A percentile compares a stretch with the other conserved stretches of the same genome.
Evolutionary conservation across 805 yeast species (phyloP).

Genomic region (Wickerhamiella siamensis): DNA sequence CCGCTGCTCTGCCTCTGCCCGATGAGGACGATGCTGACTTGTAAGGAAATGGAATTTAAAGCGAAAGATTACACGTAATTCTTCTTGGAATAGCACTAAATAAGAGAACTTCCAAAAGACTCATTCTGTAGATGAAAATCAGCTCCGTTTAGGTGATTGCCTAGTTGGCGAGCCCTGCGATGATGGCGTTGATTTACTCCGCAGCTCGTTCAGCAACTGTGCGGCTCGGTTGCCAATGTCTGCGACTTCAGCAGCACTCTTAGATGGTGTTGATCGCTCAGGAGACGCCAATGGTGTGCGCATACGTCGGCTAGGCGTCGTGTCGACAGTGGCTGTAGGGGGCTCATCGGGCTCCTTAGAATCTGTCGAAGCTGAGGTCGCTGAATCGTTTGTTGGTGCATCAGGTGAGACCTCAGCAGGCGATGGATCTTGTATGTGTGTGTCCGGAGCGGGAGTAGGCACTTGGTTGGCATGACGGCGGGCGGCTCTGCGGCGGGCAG

Average conservation of each 20-base stretch:
- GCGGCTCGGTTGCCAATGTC: slow-evolving; percentile 50
- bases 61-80: background rate
- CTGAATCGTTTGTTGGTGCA: background rate
- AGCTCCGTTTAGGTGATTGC: background rate
- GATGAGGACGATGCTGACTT: slow-evolving; percentile 99
- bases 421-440: no score
- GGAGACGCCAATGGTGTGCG: background rate
- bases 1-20: slow-evolving; percentile 98
- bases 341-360: background rate
- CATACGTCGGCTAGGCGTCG: background rate
- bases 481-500: slow-evolving; percentile 1
- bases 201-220: slow-evolving; percentile 43
- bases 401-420: background rate
- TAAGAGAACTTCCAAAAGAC: no score
- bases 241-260: slow-evolving; percentile 21
- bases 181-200: slow-evolving; percentile 22
- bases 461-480: no score
- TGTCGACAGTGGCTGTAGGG: background rate
- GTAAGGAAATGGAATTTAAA: slow-evolving; percentile 29
- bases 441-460: no score
- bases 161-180: background rate
- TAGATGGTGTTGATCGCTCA: slow-evolving; percentile 1
- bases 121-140: no score
- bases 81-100: no score
- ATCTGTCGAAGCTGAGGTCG: slow-evolving; percentile 1